Conservation (phyloP, 2,329 filamentous ascomycete genomes). For the Clarireedia monteithiana region DNA sequence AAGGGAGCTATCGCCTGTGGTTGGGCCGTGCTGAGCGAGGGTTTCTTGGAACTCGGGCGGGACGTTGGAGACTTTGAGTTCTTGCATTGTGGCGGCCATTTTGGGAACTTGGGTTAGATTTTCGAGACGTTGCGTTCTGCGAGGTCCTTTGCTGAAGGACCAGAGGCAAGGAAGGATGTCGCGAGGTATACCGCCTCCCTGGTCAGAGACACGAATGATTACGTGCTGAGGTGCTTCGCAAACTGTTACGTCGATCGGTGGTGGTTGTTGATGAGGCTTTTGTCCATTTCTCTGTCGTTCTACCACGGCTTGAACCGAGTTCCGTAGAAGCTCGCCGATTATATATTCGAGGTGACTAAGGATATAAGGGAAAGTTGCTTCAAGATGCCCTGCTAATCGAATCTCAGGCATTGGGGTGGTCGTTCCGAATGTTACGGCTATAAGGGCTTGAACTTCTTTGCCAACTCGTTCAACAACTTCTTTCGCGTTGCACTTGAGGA, state of each 20-base stretch:
- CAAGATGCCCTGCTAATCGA: slow-evolving; percentile 73
- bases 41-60: background rate
- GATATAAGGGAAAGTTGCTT: slow-evolving; percentile 93
- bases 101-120: slow-evolving; percentile 83
- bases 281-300: slow-evolving; percentile 52
- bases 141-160: slow-evolving; percentile 93
- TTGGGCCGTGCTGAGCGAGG: slow-evolving; percentile 1
- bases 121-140: slow-evolving; percentile 66
- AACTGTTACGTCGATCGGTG: slow-evolving; percentile 87
- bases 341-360: slow-evolving; percentile 96
- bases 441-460: slow-evolving; percentile 64
- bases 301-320: slow-evolving; percentile 87
- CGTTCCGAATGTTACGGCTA: slow-evolving; percentile 65
- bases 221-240: slow-evolving; percentile 93
- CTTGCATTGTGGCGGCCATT: slow-evolving; percentile 89
- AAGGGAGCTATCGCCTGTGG: slow-evolving; percentile 46
- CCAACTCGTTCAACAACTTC: slow-evolving; percentile 84
- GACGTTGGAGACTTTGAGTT: slow-evolving; percentile 50
- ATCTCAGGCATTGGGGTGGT: slow-evolving; percentile 71
- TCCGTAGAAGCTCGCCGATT: slow-evolving; percentile 86
- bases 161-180: slow-evolving; percentile 85
- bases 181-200: slow-evolving; percentile 82
- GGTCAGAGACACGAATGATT: slow-evolving; percentile 92
- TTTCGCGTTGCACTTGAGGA: slow-evolving; percentile 83
- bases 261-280: slow-evolving; percentile 38